Conservation (phyloP, 495 filamentous ascomycete species). For the Talaromyces wortmannii region DNA sequence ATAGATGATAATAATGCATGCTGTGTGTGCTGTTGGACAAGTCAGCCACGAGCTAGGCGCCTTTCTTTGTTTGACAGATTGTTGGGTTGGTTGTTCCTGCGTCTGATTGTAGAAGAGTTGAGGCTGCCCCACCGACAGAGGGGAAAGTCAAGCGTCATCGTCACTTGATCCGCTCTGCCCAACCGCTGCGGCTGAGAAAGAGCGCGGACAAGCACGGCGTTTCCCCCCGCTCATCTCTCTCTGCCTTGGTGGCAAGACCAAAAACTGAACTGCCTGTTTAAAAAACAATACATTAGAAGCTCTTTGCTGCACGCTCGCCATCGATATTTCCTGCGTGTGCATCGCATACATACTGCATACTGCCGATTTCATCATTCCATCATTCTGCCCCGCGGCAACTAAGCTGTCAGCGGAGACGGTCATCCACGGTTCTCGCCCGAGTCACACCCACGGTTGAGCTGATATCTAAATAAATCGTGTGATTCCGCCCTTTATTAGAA, state of each 20-base stretch:
- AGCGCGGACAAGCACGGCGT: no score
- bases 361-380: conserved; percentile 4
- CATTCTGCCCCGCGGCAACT: conserved; percentile 1
- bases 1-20: no score
- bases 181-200: not conserved
- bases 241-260: no score
- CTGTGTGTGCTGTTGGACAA: no score
- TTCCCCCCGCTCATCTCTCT: not conserved
- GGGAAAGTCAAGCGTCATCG: not conserved
- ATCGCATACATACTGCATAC: not conserved
- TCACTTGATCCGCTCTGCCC: conserved; percentile 6
- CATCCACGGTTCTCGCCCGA: conserved; percentile 18
- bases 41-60: not conserved
- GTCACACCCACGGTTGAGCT: conserved; percentile 7
- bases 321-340: not conserved
- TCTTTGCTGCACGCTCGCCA: no score
- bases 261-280: no score
- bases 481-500: not conserved
- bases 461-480: not conserved
- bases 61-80: not conserved
- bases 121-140: not conserved
- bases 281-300: not conserved
- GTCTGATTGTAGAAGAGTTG: not conserved
- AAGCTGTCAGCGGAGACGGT: conserved; percentile 18
- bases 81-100: not conserved